Evolutionary conservation across 2,329 filamentous ascomycete genomes (phyloP).

Genomic region (Talaromyces sp.): DNA sequence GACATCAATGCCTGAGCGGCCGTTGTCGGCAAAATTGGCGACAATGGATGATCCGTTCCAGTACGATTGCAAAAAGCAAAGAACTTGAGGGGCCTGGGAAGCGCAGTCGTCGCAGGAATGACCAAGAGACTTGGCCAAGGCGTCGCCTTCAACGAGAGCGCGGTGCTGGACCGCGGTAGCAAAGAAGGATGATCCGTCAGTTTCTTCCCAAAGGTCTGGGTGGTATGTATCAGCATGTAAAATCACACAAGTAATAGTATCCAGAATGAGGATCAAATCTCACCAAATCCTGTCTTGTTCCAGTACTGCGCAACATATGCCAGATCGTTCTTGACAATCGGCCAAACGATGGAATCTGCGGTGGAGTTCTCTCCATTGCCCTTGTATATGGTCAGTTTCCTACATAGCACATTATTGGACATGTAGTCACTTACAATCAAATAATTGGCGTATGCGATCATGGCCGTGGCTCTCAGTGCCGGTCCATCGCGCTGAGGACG

Average conservation of each 20-base stretch:
- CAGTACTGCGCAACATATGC: constrained; percentile 69
- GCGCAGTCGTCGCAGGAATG: constrained; percentile 56
- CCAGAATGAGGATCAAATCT: background rate
- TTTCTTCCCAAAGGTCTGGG: constrained; percentile 70
- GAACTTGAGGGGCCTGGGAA: constrained; percentile 61
- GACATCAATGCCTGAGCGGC: constrained; percentile 64
- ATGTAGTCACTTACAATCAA: constrained; percentile 43
- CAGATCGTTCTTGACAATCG: constrained; percentile 68
- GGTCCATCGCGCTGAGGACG: constrained; percentile 59
- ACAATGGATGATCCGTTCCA: constrained; percentile 64
- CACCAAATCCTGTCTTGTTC: constrained; percentile 54
- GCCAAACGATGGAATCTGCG: constrained; percentile 59
- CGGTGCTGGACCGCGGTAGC: constrained; percentile 65
- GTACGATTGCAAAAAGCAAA: constrained; percentile 69
- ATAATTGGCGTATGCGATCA: constrained; percentile 53
- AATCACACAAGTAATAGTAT: no score
- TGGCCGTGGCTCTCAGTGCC: constrained; percentile 26
- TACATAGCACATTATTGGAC: no score
- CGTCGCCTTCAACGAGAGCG: constrained; percentile 53
- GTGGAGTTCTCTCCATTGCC: constrained; percentile 50
- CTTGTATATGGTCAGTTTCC: constrained; percentile 7
- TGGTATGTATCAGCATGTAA: background rate
- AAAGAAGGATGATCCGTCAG: constrained; percentile 71
- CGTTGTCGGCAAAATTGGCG: constrained; percentile 59
- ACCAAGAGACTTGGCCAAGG: constrained; percentile 60